Evolutionary conservation across 495 filamentous ascomycete genomes (phyloP).

Genomic region (Podospora pseudopauciseta): DNA sequence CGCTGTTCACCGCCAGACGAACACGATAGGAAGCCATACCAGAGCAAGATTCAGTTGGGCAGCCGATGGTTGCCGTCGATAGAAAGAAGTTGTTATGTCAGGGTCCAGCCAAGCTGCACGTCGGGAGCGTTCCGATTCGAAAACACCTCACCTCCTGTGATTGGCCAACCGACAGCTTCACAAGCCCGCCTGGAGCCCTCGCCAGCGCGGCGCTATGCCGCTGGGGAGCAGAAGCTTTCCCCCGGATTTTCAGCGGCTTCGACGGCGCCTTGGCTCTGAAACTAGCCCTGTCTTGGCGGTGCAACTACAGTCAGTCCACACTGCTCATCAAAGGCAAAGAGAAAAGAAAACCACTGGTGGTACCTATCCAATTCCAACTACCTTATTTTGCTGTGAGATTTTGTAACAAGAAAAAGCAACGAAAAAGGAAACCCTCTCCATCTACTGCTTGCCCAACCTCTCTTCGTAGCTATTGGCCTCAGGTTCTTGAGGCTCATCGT

Average conservation of each 20-base stretch:
- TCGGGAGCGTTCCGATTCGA: constrained; percentile 19
- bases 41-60: neutral
- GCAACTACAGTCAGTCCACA: neutral
- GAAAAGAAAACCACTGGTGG: no score
- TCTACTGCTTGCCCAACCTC: no score
- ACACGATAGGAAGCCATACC: neutral
- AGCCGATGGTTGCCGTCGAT: constrained; percentile 18
- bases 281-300: neutral
- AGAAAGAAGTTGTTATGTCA: constrained; percentile 19
- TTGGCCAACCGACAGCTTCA: constrained; percentile 8
- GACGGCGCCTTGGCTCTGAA: neutral
- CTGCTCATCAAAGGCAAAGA: no score
- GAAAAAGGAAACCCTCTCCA: no score
- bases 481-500: neutral
- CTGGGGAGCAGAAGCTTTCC: constrained; percentile 1
- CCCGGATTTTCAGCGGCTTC: constrained; percentile 4
- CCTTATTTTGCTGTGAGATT: no score
- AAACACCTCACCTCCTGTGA: constrained; percentile 3
- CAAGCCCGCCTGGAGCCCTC: neutral
- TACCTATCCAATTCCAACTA: no score
- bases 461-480: no score
- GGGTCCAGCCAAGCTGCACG: constrained; percentile 12
- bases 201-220: neutral
- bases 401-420: no score
- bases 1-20: neutral